phyloP scores from a whole-genome alignment of 1,284 basidiomycete species.

The Neonothopanus nambi region DNA sequence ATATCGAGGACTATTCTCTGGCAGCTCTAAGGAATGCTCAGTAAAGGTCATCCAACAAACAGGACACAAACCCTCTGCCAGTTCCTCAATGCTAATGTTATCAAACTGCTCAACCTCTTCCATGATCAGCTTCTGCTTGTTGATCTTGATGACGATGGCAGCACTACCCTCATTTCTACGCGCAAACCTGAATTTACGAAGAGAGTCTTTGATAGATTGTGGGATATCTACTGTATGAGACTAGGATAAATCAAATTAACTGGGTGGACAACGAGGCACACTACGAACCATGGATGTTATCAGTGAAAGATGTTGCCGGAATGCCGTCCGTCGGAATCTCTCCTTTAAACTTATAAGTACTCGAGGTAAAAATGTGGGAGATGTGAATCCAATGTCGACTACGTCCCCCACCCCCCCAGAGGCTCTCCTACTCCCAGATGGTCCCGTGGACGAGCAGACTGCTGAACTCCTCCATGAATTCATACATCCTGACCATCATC shows the following conservation, averaged over 20 bases:
- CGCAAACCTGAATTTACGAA: slow-evolving; percentile 84
- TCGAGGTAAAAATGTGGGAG: too few relatives aligned
- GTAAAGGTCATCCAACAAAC: slow-evolving; percentile 1
- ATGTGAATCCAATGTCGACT: too few relatives aligned
- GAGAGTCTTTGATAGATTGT: slow-evolving; percentile 67
- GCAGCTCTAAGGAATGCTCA: too few relatives aligned
- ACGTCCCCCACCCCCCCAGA: slow-evolving; percentile 30
- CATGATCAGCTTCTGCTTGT: slow-evolving; percentile 78
- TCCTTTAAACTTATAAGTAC: too few relatives aligned
- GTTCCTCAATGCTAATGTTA: slow-evolving; percentile 75
- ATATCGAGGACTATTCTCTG: slow-evolving; percentile 88
- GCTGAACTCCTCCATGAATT: slow-evolving; percentile 50
- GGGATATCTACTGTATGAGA: slow-evolving; percentile 85
- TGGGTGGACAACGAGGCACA: slow-evolving; percentile 7
- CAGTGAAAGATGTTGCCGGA: too few relatives aligned
- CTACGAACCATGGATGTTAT: slow-evolving; percentile 29
- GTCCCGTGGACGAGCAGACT: slow-evolving; percentile 44
- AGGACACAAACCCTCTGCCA: slow-evolving; percentile 69
- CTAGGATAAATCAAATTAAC: slow-evolving; percentile 34
- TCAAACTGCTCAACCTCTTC: slow-evolving; percentile 82
- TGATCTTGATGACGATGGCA: slow-evolving; percentile 85
- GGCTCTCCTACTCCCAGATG: slow-evolving; percentile 45
- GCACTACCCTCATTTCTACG: slow-evolving; percentile 68
- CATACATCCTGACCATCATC: slow-evolving; percentile 39
- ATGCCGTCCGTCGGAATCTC: too few relatives aligned